Evolutionary conservation across 352 stramenopile genomes (phyloP).

Genomic region (Globisporangium solare): DNA sequence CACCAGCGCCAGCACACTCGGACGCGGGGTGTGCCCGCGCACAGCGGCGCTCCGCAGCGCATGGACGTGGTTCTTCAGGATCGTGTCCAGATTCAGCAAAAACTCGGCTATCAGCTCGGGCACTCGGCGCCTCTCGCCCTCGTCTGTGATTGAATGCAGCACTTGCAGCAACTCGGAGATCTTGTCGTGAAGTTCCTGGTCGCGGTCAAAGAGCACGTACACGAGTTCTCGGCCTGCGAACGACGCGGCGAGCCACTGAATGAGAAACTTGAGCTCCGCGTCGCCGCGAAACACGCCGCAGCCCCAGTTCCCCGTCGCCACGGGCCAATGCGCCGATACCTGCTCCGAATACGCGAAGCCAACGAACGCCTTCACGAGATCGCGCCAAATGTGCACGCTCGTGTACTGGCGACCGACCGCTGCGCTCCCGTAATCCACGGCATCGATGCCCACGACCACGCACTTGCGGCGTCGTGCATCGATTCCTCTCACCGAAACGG

Average conservation of each 20-base stretch:
- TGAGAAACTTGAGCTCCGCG: constrained; percentile 72
- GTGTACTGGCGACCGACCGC: constrained; percentile 42
- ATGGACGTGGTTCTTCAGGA: background rate
- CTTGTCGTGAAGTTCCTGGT: constrained; percentile 35
- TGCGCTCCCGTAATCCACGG: constrained; percentile 47
- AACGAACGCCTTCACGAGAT: constrained; percentile 64
- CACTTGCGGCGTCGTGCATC: constrained; percentile 31
- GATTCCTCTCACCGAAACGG: constrained; percentile 6
- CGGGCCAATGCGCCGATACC: constrained; percentile 26
- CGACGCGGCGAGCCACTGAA: constrained; percentile 79
- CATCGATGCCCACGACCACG: constrained; percentile 72
- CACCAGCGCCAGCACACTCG: constrained; percentile 11
- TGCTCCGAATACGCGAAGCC: constrained; percentile 49
- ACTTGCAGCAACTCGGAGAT: constrained; percentile 21
- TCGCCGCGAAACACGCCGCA: constrained; percentile 75
- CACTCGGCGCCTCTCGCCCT: constrained; percentile 5
- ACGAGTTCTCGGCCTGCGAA: constrained; percentile 38
- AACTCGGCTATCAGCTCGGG: constrained; percentile 10
- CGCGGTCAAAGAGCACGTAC: constrained; percentile 57
- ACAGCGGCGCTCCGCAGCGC: constrained; percentile 5
- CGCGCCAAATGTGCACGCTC: constrained; percentile 40
- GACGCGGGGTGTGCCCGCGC: background rate
- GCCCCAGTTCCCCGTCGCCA: constrained; percentile 81
- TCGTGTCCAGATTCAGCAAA: constrained; percentile 5
- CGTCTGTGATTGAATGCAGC: background rate